These are phyloP conservation scores for Barnettozyma pratensis DNA, from an alignment of 805 yeast genomes.

Conservation along the genomic window DNA sequence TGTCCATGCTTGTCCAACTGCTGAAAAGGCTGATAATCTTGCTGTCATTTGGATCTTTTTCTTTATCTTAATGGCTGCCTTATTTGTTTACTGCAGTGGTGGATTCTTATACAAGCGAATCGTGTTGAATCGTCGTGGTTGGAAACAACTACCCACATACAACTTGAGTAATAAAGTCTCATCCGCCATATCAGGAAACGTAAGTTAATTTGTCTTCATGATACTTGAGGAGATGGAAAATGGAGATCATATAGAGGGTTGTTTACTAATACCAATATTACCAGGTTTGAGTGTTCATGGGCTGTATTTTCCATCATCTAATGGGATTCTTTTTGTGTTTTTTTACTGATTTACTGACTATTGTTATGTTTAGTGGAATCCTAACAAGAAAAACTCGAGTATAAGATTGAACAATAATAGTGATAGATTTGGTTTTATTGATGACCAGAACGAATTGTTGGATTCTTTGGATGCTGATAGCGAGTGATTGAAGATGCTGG, in stretches of 20 bases:
- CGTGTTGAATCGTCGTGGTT: constrained; percentile 31
- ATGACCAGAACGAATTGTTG: constrained; percentile 34
- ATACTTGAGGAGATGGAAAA: neutral
- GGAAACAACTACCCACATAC: constrained; percentile 30
- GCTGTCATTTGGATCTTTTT: constrained; percentile 63
- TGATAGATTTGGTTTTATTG: constrained; percentile 33
- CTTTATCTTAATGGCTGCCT: constrained; percentile 40
- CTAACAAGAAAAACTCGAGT: constrained; percentile 9
- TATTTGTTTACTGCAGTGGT: constrained; percentile 38
- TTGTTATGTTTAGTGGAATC: constrained; percentile 11
- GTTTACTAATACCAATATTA: neutral
- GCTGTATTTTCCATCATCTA: too few relatives aligned
- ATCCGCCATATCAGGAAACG: constrained; percentile 22
- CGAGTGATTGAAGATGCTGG: constrained; percentile 2
- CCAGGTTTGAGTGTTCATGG: too few relatives aligned
- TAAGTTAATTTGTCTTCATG: constrained; percentile 14
- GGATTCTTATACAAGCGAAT: constrained; percentile 33
- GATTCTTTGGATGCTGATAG: constrained; percentile 33
- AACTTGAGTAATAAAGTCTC: constrained; percentile 22
- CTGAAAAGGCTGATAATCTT: constrained; percentile 57
- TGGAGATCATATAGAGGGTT: neutral
- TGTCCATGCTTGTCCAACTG: constrained; percentile 81
- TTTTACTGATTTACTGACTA: constrained; percentile 9
- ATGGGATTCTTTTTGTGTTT: too few relatives aligned
- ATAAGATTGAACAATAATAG: constrained; percentile 21